Conservation (phyloP, 371 early-diverging fungal genomes). For the Mortierella sp. region DNA sequence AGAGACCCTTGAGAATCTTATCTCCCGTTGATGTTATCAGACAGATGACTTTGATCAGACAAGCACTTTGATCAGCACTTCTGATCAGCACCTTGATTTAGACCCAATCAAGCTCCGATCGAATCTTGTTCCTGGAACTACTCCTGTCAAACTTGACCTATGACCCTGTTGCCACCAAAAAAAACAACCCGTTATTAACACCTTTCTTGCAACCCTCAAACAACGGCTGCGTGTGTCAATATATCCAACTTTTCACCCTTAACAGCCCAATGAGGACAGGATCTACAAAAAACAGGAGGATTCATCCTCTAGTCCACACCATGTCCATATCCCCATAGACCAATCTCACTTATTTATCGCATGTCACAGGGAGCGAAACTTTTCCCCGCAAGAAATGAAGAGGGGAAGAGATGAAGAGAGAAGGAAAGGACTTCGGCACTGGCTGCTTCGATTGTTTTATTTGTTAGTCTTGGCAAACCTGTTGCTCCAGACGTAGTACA, state of each 20-base stretch:
- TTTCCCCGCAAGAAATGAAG: too few species aligned
- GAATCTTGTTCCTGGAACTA: slow-evolving; percentile 1
- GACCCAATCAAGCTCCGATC: slow-evolving; percentile 4
- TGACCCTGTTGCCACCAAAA: not conserved
- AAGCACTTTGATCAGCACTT: not conserved
- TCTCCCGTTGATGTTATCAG: not conserved
- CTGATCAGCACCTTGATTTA: not conserved
- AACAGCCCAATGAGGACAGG: too few species aligned
- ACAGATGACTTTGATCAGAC: not conserved
- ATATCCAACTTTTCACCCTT: too few species aligned
- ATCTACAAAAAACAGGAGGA: too few species aligned
- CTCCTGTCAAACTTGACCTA: not conserved
- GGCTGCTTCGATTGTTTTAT: not conserved
- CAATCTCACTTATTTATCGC: too few species aligned
- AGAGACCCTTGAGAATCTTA: not conserved
- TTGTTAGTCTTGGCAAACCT: not conserved
- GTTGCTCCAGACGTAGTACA: not conserved
- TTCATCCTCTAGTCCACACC: too few species aligned
- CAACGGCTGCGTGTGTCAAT: too few species aligned
- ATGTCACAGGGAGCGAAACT: not conserved
- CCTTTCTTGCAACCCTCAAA: too few species aligned
- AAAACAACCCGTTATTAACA: too few species aligned
- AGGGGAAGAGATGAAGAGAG: too few species aligned
- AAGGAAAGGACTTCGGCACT: too few species aligned
- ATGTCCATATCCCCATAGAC: too few species aligned